Evolutionary conservation across 306 rosid species (phyloP).

Genomic region (Rubus idaeus): DNA sequence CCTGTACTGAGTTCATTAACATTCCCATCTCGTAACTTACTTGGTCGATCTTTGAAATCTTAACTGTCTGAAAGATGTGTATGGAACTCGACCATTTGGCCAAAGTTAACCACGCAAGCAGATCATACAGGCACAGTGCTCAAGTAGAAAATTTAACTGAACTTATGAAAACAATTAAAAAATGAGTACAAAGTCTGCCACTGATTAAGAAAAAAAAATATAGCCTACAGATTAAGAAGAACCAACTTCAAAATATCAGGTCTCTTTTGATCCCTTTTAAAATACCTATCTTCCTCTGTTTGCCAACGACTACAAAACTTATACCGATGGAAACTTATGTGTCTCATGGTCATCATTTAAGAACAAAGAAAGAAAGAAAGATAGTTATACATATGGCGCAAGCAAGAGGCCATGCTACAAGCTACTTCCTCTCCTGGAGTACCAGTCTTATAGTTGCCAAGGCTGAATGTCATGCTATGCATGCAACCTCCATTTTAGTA

Average conservation of each 20-base stretch:
- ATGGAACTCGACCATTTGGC: too few relatives aligned
- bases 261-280: not conserved
- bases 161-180: not conserved
- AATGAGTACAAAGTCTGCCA: not conserved
- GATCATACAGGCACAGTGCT: not conserved
- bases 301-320: not conserved
- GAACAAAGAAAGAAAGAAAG: not conserved
- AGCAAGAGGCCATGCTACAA: not conserved
- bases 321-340: not conserved
- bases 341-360: not conserved
- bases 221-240: not conserved
- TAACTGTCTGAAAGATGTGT: too few relatives aligned
- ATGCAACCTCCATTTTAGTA: not conserved
- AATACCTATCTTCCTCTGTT: not conserved
- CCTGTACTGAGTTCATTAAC: too few relatives aligned
- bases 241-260: not conserved
- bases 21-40: too few relatives aligned
- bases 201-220: not conserved
- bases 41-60: too few relatives aligned
- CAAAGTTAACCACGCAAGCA: not conserved
- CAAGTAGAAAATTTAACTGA: not conserved
- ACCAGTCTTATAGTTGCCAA: not conserved
- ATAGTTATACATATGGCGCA: not conserved
- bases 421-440: not conserved
- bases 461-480: not conserved